Conservation (phyloP, 371 early-diverging fungal genomes). For the Mortierella sp. region DNA sequence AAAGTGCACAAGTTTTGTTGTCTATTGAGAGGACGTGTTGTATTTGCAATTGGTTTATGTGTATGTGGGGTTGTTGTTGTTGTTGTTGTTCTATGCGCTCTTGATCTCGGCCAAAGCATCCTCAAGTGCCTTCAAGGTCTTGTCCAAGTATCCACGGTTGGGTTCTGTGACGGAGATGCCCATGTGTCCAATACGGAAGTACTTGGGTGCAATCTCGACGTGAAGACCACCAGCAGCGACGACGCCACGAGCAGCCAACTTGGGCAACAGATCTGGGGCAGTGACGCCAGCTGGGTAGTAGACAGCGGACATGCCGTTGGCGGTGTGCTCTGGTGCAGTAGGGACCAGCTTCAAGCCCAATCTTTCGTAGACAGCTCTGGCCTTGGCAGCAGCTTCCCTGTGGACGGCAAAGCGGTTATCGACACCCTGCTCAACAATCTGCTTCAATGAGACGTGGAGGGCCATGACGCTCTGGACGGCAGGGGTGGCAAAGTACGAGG, state of each 20-base stretch:
- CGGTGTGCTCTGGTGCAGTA: slow-evolving; percentile 70
- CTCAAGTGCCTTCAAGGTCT: slow-evolving; percentile 77
- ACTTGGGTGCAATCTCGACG: slow-evolving; percentile 84
- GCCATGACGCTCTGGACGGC: slow-evolving; percentile 95
- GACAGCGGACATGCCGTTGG: slow-evolving; percentile 94
- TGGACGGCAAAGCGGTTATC: slow-evolving; percentile 69
- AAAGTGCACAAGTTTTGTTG: no score
- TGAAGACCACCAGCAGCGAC: slow-evolving; percentile 96
- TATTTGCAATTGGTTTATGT: slow-evolving; percentile 16
- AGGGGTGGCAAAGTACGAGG: slow-evolving; percentile 97
- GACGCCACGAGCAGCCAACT: slow-evolving; percentile 81
- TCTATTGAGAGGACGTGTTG: not conserved
- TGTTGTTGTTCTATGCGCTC: slow-evolving; percentile 27
- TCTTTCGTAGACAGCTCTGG: slow-evolving; percentile 75
- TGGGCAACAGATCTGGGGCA: slow-evolving; percentile 81
- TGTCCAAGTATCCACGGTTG: slow-evolving; percentile 77
- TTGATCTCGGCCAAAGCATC: slow-evolving; percentile 71
- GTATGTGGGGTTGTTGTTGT: no score
- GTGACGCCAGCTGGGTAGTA: slow-evolving; percentile 91
- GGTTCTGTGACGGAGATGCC: slow-evolving; percentile 88
- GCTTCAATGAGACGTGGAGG: slow-evolving; percentile 84
- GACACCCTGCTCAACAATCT: slow-evolving; percentile 71
- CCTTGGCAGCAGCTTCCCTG: slow-evolving; percentile 75
- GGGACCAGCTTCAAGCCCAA: slow-evolving; percentile 85
- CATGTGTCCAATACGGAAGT: slow-evolving; percentile 97